phyloP scores from a whole-genome alignment of 495 filamentous ascomycete genomes.

The Lasiosphaeriaceae sp. region DNA sequence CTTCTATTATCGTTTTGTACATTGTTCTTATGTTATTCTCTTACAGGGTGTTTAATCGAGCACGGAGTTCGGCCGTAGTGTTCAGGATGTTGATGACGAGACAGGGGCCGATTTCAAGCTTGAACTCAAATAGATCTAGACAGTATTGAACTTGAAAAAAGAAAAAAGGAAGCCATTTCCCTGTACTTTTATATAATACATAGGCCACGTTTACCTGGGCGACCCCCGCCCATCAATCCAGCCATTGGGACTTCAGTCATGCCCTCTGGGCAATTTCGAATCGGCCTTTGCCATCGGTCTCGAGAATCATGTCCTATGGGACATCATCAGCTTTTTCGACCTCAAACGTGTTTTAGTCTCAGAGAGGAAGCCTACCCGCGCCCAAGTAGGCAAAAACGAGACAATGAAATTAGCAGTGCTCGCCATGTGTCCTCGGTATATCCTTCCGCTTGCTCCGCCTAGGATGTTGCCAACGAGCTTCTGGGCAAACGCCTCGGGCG shows the following conservation, averaged over 20 bases:
- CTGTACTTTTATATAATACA: no score
- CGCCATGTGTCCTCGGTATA: not conserved
- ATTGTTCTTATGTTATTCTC: conserved; percentile 24
- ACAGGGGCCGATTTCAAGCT: not conserved
- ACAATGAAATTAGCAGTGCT: not conserved
- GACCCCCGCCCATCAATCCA: no score
- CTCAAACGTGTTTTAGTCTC: no score
- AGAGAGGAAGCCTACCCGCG: not conserved
- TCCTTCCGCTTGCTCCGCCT: conserved; percentile 1
- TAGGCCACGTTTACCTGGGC: no score
- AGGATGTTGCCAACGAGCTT: conserved; percentile 3
- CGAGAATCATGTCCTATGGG: not conserved
- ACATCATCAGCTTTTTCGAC: not conserved
- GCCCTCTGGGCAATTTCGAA: not conserved
- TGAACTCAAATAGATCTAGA: conserved; percentile 4
- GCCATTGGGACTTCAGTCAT: not conserved
- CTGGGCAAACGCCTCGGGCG: not conserved
- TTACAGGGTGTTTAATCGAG: conserved; percentile 26
- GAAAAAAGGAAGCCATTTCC: no score
- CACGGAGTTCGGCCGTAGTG: conserved; percentile 21
- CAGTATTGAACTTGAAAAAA: not conserved
- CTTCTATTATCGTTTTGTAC: conserved; percentile 27
- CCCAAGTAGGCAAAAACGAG: not conserved
- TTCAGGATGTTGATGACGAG: not conserved
- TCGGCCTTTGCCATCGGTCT: not conserved